Evolutionary conservation across 495 filamentous ascomycete species (phyloP).

Genomic region (Xanthoparmelia taractica): DNA sequence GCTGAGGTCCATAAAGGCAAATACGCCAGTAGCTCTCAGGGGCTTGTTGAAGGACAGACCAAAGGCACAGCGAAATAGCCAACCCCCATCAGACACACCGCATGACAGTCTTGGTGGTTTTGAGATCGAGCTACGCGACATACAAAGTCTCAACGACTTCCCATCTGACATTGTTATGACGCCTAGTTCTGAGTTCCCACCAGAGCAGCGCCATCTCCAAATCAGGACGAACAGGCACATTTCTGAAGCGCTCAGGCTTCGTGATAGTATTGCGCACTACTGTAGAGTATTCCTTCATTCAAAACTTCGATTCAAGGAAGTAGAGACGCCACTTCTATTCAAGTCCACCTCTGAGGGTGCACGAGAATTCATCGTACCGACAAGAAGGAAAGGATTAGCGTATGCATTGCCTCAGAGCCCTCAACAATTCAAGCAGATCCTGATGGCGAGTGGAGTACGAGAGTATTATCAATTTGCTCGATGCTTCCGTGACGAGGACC

Average conservation of each 20-base stretch:
- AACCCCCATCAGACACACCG: conserved; percentile 25
- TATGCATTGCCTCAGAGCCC: conserved; percentile 95
- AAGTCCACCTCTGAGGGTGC: conserved; percentile 97
- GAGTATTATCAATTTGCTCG: conserved; percentile 87
- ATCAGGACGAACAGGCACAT: conserved; percentile 61
- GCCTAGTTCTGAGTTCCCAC: conserved; percentile 59
- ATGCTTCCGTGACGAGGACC: conserved; percentile 94
- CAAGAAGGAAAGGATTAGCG: conserved; percentile 60
- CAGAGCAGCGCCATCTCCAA: conserved; percentile 74
- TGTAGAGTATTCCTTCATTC: conserved; percentile 48
- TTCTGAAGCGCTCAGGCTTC: conserved; percentile 54
- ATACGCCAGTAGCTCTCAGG: conserved; percentile 47
- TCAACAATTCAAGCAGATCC: conserved; percentile 96
- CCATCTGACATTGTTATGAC: conserved; percentile 68
- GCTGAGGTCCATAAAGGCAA: conserved; percentile 40
- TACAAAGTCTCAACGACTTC: conserved; percentile 67
- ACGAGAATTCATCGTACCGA: conserved; percentile 91
- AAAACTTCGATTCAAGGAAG: conserved; percentile 55
- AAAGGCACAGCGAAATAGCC: conserved; percentile 25
- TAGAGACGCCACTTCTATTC: conserved; percentile 91
- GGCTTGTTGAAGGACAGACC: conserved; percentile 39
- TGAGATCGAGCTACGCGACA: conserved; percentile 55
- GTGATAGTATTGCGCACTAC: conserved; percentile 41
- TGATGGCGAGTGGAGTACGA: conserved; percentile 81
- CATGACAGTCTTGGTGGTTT: conserved; percentile 32